These are phyloP conservation scores for Microcyclospora pomicola DNA, from an alignment of 2,329 filamentous ascomycete species.

Conservation along the genomic window DNA sequence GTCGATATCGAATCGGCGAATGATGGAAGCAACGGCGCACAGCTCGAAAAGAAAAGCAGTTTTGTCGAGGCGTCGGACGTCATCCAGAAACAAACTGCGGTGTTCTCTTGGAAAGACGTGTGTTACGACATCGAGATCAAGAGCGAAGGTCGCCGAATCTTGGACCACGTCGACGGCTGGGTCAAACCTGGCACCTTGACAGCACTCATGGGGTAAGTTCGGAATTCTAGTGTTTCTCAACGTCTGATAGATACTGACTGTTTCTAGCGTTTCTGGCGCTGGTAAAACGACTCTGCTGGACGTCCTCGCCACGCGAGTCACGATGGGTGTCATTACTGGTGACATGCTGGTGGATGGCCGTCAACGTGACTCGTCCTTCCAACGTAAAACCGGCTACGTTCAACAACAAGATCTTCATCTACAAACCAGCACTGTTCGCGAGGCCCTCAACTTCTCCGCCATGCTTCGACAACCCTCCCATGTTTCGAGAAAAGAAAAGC, in stretches of 20 bases:
- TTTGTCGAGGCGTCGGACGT: slow-evolving; percentile 29
- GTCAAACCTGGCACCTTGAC: slow-evolving; percentile 86
- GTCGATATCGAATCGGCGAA: slow-evolving; percentile 28
- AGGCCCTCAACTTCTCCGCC: slow-evolving; percentile 76
- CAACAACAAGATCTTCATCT: slow-evolving; percentile 88
- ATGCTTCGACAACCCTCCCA: slow-evolving; percentile 68
- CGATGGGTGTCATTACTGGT: slow-evolving; percentile 77
- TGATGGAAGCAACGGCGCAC: slow-evolving; percentile 16
- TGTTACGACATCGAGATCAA: slow-evolving; percentile 75
- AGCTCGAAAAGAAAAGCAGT: slow-evolving; percentile 22
- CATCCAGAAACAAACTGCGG: slow-evolving; percentile 52
- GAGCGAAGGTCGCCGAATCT: slow-evolving; percentile 55
- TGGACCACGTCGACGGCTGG: slow-evolving; percentile 83
- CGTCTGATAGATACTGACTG: too few relatives aligned
- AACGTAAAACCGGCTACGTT: slow-evolving; percentile 82
- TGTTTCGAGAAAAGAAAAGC: slow-evolving; percentile 60
- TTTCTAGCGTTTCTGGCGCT: slow-evolving; percentile 56
- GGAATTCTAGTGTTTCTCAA: too few relatives aligned
- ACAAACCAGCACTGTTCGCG: slow-evolving; percentile 70
- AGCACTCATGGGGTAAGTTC: slow-evolving; percentile 57
- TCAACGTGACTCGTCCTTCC: slow-evolving; percentile 66
- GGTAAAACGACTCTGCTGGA: slow-evolving; percentile 87
- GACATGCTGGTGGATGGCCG: slow-evolving; percentile 73
- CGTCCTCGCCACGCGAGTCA: slow-evolving; percentile 70
- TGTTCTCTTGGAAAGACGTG: slow-evolving; percentile 77